Percentiles rank a stretch among this genome's conserved stretches.
Evolutionary conservation across 805 yeast species (phyloP).

Genomic region (Hemisphaericaspora nanyangensis): DNA sequence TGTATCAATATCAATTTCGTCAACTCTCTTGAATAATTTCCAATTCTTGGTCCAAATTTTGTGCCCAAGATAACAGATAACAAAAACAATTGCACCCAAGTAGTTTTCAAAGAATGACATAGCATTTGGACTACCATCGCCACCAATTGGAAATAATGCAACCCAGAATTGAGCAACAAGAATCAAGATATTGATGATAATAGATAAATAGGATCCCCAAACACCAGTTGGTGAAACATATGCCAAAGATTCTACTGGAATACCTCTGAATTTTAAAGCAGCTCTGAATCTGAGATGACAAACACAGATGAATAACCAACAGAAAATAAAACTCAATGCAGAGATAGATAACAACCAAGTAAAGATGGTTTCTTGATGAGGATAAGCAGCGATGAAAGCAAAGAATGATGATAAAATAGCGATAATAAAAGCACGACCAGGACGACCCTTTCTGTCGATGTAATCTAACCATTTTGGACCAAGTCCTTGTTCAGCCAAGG

Average conservation of each 20-base stretch:
- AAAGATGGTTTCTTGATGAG: constrained; percentile 35
- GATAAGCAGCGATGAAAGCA: constrained; percentile 39
- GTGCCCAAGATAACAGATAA: constrained; percentile 28
- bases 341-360: constrained; percentile 33
- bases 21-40: constrained; percentile 20
- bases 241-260: constrained; percentile 24
- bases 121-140: constrained; percentile 21
- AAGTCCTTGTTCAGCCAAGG: constrained; percentile 40
- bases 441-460: constrained; percentile 40
- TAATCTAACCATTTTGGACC: constrained; percentile 38
- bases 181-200: constrained; percentile 27
- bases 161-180: constrained; percentile 43
- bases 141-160: constrained; percentile 36
- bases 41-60: constrained; percentile 30
- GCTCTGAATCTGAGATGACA: constrained; percentile 40
- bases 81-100: constrained; percentile 28
- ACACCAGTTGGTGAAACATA: constrained; percentile 38
- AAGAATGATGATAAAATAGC: constrained; percentile 33
- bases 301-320: constrained; percentile 38
- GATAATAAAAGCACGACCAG: constrained; percentile 33
- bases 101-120: constrained; percentile 29
- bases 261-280: constrained; percentile 30
- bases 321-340: constrained; percentile 33
- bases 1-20: constrained; percentile 27
- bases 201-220: constrained; percentile 34